Evolutionary conservation across 2,329 filamentous ascomycete species (phyloP), one percentile per base, ranked within the genome.

Genomic region (Fusarium denticulatum): DNA sequence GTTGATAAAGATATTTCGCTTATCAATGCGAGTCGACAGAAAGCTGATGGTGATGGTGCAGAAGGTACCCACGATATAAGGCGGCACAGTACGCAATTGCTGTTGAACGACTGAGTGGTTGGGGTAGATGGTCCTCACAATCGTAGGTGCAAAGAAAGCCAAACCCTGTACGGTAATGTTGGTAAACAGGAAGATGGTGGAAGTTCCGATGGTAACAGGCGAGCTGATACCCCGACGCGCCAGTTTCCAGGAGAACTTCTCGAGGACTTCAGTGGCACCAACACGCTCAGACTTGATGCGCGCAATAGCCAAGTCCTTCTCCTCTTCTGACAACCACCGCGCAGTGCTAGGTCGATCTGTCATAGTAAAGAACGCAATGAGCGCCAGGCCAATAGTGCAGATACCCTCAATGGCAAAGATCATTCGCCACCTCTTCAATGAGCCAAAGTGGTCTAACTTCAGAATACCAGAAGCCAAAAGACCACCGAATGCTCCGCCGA

Each of bases 81-180:
- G 84, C 88, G 0, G 90, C 89, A 73, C 87, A 85, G 10, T 69
- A 4, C 66, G 57, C 6, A 92, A 85, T 77, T 92, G 90, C 74
- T 91, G 88, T 1, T 83, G 85, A 30, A 92, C 82, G 12, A 89
- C 86, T 4, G 82, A 84, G 40, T 81, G 79, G 7, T 85, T 77
- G 0, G 90, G 90, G 69, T 92, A 92, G 72, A 92, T 91, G 0
- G 88, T 90, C 30, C 80, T 81, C 47, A 92, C 88, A 57, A 92
- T 92, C 0, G 90, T 91, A 0, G 90, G 90, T 0, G 86, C 82
- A 77, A 92, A 92, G 84, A 92, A 92, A 14, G 87, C 89, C 1
- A 92, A 83, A 5, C 90, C 90, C 76, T 92, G 89, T 4, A 92
- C 90, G 0, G 90, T 92, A 73, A 92, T 86, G 80, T 92, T 92